Percentiles rank a stretch among this genome's conserved stretches.
Evolutionary conservation across 352 stramenopile genomes (phyloP).

Genomic region (Globisporangium recalcitrans): DNA sequence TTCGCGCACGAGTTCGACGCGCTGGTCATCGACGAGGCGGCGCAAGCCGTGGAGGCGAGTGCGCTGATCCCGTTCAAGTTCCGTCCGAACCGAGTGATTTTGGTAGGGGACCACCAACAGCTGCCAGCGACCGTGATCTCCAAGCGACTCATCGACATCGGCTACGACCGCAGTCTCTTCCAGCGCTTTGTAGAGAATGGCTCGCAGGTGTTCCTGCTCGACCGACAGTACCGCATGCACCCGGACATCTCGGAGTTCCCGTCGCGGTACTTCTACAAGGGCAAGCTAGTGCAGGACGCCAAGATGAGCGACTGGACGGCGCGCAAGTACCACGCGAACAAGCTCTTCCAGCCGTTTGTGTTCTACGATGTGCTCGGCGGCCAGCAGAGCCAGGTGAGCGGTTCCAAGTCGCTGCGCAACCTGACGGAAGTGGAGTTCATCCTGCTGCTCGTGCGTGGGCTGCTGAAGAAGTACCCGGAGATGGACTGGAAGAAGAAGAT

Average conservation of each 20-base stretch:
- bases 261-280: conserved; percentile 92
- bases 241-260: conserved; percentile 93
- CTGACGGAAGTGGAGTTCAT: conserved; percentile 76
- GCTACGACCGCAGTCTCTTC: conserved; percentile 94
- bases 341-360: conserved; percentile 47
- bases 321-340: conserved; percentile 51
- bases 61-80: conserved; percentile 97
- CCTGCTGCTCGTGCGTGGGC: conserved; percentile 87
- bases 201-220: conserved; percentile 84
- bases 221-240: conserved; percentile 98
- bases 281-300: conserved; percentile 81
- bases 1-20: conserved; percentile 94
- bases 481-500: conserved; percentile 89
- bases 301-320: conserved; percentile 77
- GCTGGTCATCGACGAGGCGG: conserved; percentile 97
- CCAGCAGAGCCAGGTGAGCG: conserved; percentile 60
- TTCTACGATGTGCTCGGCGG: conserved; percentile 63
- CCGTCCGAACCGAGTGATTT: conserved; percentile 64
- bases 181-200: conserved; percentile 90
- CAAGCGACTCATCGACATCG: conserved; percentile 71
- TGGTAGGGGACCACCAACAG: conserved; percentile 96
- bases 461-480: conserved; percentile 71
- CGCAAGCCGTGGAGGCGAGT: conserved; percentile 94
- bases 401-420: conserved; percentile 74
- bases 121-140: conserved; percentile 96